Conservation (phyloP, 1,284 basidiomycete genomes). For the Ceratobasidium sp. region DNA sequence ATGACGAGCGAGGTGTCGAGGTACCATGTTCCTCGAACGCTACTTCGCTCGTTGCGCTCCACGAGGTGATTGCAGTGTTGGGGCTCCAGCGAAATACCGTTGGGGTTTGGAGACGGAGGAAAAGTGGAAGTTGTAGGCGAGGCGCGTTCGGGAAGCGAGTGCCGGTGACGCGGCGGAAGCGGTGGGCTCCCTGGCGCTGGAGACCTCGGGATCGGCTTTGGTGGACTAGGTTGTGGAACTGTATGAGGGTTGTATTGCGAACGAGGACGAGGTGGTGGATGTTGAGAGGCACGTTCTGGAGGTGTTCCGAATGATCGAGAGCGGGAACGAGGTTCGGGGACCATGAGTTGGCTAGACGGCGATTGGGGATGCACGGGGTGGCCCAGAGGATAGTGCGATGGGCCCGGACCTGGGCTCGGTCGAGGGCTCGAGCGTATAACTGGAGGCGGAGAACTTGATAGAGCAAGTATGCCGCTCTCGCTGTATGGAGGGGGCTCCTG, state of each 20-base stretch:
- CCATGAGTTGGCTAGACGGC: background rate
- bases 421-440: conserved; percentile 1
- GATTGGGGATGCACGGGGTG: conserved; percentile 14
- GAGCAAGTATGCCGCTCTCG: background rate
- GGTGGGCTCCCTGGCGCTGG: background rate
- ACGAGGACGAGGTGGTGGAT: background rate
- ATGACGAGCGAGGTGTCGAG: conserved; percentile 30
- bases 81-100: background rate
- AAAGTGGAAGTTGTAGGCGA: background rate
- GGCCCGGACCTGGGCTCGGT: background rate
- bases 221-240: background rate
- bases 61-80: conserved; percentile 26
- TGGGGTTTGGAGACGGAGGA: conserved; percentile 3
- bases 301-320: background rate
- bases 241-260: conserved; percentile 6
- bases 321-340: background rate
- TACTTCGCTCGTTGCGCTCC: conserved; percentile 22
- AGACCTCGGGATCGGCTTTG: background rate
- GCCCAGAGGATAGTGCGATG: conserved; percentile 1
- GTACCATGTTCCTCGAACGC: conserved; percentile 23
- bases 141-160: conserved; percentile 4
- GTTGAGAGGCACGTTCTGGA: background rate
- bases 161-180: background rate
- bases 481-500: conserved; percentile 34
- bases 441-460: conserved; percentile 3